Conservation (phyloP, 495 filamentous ascomycete species). For the Staphylotrichum longicolle region DNA sequence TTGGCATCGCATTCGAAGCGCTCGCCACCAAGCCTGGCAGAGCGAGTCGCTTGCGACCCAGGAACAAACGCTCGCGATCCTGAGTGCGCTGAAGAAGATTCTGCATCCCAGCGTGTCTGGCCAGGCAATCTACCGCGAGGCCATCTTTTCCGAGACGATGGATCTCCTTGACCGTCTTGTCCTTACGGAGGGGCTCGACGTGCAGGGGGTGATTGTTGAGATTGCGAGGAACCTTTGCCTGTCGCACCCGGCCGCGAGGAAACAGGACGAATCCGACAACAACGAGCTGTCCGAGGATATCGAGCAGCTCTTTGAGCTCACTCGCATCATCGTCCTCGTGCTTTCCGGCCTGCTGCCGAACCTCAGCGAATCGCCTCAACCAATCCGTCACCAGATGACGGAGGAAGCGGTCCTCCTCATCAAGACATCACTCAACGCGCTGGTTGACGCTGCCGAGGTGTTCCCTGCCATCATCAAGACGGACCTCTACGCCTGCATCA, state of each 20-base stretch:
- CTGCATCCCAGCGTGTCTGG: slow-evolving; percentile 91
- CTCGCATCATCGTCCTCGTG: slow-evolving; percentile 90
- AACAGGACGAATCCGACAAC: slow-evolving; percentile 60
- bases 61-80: slow-evolving; percentile 83
- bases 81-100: slow-evolving; percentile 92
- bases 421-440: slow-evolving; percentile 72
- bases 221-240: slow-evolving; percentile 87
- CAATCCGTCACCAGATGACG: slow-evolving; percentile 66
- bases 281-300: slow-evolving; percentile 91
- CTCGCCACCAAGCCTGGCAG: slow-evolving; percentile 72
- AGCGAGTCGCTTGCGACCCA: slow-evolving; percentile 68
- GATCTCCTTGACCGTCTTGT: slow-evolving; percentile 91
- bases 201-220: slow-evolving; percentile 90
- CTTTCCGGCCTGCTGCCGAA: slow-evolving; percentile 84
- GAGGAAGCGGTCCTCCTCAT: slow-evolving; percentile 85
- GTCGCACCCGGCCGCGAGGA: slow-evolving; percentile 81
- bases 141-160: slow-evolving; percentile 96
- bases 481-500: slow-evolving; percentile 92
- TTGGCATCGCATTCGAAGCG: slow-evolving; percentile 94
- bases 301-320: slow-evolving; percentile 96
- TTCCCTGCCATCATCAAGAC: slow-evolving; percentile 96
- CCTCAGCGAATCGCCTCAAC: slow-evolving; percentile 70
- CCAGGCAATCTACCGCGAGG: slow-evolving; percentile 92
- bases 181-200: slow-evolving; percentile 80
- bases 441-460: slow-evolving; percentile 90